Percentiles rank a stretch among this genome's conserved stretches.
phyloP scores from a whole-genome alignment of 108 stramenopile genomes.

The Chaetoceros muelleri region DNA sequence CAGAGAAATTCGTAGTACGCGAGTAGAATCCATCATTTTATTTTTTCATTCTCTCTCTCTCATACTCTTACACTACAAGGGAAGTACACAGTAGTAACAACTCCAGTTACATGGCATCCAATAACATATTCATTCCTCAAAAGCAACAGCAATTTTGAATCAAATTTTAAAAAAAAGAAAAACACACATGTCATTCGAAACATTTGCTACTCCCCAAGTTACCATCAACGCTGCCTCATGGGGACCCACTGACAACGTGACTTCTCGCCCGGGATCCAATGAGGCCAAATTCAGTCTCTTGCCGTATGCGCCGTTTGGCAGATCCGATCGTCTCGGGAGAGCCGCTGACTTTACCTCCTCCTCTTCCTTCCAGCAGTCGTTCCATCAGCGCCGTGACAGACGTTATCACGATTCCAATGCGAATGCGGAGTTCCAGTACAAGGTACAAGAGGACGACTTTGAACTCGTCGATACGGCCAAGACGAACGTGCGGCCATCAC shows the following conservation, averaged over 20 bases:
- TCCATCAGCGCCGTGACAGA: constrained; percentile 20
- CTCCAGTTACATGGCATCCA: no score
- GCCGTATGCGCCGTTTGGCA: constrained; percentile 91
- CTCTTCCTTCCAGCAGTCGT: constrained; percentile 12
- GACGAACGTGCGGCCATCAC: constrained; percentile 48
- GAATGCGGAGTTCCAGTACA: constrained; percentile 61
- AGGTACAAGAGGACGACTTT: constrained; percentile 77
- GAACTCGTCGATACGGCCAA: constrained; percentile 89
- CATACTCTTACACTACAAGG: no score
- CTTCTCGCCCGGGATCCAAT: constrained; percentile 8
- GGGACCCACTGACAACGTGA: constrained; percentile 48
- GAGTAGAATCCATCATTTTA: no score
- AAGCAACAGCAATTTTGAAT: background rate
- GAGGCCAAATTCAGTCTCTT: constrained; percentile 59
- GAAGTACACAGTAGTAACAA: no score
- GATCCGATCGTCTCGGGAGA: constrained; percentile 78
- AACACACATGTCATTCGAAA: no score
- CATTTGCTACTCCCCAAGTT: constrained; percentile 62
- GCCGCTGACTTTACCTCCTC: constrained; percentile 71
- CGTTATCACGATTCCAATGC: constrained; percentile 23
- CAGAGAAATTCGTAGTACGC: no score
- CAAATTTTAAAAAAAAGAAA: background rate
- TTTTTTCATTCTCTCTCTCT: no score
- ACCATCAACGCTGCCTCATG: constrained; percentile 58
- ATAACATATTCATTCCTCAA: no score